Evolutionary conservation across 805 yeast species (phyloP), one percentile per base, ranked within the genome.

Genomic region (Ogataea wickerhamii): DNA sequence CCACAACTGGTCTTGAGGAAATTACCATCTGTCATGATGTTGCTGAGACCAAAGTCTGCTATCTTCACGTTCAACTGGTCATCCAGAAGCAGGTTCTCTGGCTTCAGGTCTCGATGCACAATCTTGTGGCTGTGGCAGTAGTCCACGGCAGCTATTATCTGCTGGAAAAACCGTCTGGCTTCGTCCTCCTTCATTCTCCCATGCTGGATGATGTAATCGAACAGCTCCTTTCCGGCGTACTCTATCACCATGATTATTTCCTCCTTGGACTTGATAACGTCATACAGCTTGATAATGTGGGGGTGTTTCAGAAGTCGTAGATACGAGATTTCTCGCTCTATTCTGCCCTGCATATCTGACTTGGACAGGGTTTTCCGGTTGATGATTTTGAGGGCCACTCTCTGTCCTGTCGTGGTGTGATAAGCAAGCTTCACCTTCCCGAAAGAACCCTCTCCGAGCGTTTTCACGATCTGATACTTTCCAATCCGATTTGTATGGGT

Each of bases 201-300:
- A 55, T 87, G 76, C 58, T 89, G 96, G 12, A 89, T 95, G 61
- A 89, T 91, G 59, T 91, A 89, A 55, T 91, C 98, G 56, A 91
- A 91, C 53, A 91, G 73, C 64, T 89, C 98, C 51, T 87, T 87
- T n/a, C 95, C 95, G 1, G 97, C 98, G 58, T 76, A 91, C 64
- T 91, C 98, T 55, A 91, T 87, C 19, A 91, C 98, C 96, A 91
- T 91, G 53, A 91, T 85, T 51, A 91, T 91, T 56, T 91, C 98
- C 52, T 91, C 96, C 53, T 86, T 86, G 29, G 95, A 84, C 62
- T 89, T 89, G 60, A 91, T 89, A 30, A 91, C 98, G 61, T 91
- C 98, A 64, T 88, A 89, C 35, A 91, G 70, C 63, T 91, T 91
- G 67, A 91, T 91, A 62, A 91, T 91, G 62, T 91, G 98, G 3